Base-by-base conservation (phyloP, 345 rosid genomes). In the Tarenaya hassleriana region DNA sequence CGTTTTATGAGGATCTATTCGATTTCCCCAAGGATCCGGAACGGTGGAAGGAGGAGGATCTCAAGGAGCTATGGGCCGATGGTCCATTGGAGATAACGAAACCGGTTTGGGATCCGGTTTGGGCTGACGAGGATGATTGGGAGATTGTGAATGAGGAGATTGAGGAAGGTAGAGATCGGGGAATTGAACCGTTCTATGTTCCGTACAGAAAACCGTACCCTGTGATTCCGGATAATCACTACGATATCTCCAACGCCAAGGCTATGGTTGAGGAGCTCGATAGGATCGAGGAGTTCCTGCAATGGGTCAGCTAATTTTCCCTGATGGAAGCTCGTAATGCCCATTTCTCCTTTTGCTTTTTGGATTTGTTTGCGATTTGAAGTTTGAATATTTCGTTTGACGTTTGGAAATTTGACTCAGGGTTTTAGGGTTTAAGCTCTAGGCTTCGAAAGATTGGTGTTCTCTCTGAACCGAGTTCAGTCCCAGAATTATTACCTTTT, bases 241-340 rank as follows among this genome's bases (percentile, higher is more conserved):
- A 24, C 43, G 90, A 90, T 52, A 78, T 86, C 12, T 58, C 73
- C 16, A 77, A 16, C 56, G 74, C 97, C 4, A 83, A 83, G 58
- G 82, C 63, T 11, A 90, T 81, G 16, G 60, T 89, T 47, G 97
- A 89, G 69, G 97, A 89, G 63, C 63, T 89, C 68, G 95, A 89
- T 77, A 72, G 97, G 70, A 80, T 86, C 62, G 97, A 90, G 69
- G 95, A 86, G 80, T 83, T 86, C 44, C 79, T 90, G 50, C 73
- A 58, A 16, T 86, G 95, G 95, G 91, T 76, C 67, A 90, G 97
- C 97, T 90, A 76, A 77, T 90, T 75, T 90, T 90, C 69, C 69
- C 73, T 5, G 91, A 90, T 55, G 91, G 86, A 6, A 90, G 95
- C 86, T 52, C 88, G 95, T 86, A 81, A 50, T 79, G 55, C 45